phyloP scores from a whole-genome alignment of 805 yeast species.

The Maudiozyma serrabonitensis region DNA sequence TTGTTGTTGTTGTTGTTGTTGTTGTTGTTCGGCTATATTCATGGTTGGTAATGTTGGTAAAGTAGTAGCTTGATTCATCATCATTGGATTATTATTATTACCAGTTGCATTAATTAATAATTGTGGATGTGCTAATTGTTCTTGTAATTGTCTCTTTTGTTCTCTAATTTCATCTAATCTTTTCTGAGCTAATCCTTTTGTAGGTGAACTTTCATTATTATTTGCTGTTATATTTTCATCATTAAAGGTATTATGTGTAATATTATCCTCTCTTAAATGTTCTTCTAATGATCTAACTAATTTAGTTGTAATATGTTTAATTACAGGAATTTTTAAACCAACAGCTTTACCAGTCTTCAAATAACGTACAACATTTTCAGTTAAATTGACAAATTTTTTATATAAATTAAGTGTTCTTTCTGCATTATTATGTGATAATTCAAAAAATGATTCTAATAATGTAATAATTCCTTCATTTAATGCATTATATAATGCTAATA shows the following conservation, averaged over 20 bases:
- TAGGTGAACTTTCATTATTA: not conserved
- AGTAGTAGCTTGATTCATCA: not conserved
- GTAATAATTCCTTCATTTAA: conserved; percentile 95
- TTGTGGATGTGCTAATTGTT: conserved; percentile 26
- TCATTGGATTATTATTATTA: conserved; percentile 25
- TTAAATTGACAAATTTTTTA: conserved; percentile 74
- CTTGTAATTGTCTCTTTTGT: conserved; percentile 25
- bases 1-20: not conserved
- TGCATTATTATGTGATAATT: conserved; percentile 79
- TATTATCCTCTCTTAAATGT: conserved; percentile 70
- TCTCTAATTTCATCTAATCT: conserved; percentile 29
- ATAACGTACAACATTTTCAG: conserved; percentile 79
- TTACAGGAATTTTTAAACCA: conserved; percentile 86
- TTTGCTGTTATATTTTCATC: not conserved
- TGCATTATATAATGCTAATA: conserved; percentile 76
- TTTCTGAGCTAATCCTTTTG: conserved; percentile 18
- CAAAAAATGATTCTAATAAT: conserved; percentile 87
- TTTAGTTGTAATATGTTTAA: conserved; percentile 95
- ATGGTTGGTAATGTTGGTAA: not conserved
- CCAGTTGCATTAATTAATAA: conserved; percentile 17
- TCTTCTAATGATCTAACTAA: conserved; percentile 79
- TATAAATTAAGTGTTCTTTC: conserved; percentile 78
- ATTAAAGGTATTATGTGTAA: conserved; percentile 14
- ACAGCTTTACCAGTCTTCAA: conserved; percentile 86
- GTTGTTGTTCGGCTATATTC: not conserved